phyloP scores from a whole-genome alignment of 257 asterid genomes.

The Nicotiana knightiana region DNA sequence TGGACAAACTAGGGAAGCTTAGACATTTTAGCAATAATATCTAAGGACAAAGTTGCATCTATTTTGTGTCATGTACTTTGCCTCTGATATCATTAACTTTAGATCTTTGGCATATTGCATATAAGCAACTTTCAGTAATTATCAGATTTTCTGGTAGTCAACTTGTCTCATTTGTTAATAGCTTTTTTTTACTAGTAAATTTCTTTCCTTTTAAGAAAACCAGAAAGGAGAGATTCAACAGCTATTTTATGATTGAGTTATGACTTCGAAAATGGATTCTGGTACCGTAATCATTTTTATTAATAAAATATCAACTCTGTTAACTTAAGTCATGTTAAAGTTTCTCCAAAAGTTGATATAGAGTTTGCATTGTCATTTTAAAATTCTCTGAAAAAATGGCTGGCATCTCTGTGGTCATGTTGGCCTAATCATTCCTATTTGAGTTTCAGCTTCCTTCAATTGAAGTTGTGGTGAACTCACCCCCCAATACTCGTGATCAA shows the following conservation, averaged over 20 bases:
- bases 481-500: constrained; percentile 46
- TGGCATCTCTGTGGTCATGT: not conserved
- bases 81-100: not conserved
- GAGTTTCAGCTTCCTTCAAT: constrained; percentile 89
- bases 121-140: not conserved
- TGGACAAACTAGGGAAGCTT: not conserved
- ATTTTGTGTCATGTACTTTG: not conserved
- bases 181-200: not conserved
- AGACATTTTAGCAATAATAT: not conserved
- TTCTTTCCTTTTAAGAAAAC: not conserved
- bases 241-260: not conserved
- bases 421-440: constrained; percentile 5
- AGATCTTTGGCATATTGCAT: not conserved
- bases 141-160: not conserved
- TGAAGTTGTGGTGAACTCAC: constrained; percentile 64
- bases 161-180: not conserved
- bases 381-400: not conserved
- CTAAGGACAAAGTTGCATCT: not conserved
- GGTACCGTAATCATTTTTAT: not conserved
- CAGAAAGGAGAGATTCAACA: not conserved
- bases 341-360: not conserved
- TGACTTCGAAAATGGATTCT: not conserved
- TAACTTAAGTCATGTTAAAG: not conserved
- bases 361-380: not conserved
- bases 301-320: not conserved